Base-by-base conservation (phyloP, 495 filamentous ascomycete species). In the Penicillium atrosanguineum region DNA sequence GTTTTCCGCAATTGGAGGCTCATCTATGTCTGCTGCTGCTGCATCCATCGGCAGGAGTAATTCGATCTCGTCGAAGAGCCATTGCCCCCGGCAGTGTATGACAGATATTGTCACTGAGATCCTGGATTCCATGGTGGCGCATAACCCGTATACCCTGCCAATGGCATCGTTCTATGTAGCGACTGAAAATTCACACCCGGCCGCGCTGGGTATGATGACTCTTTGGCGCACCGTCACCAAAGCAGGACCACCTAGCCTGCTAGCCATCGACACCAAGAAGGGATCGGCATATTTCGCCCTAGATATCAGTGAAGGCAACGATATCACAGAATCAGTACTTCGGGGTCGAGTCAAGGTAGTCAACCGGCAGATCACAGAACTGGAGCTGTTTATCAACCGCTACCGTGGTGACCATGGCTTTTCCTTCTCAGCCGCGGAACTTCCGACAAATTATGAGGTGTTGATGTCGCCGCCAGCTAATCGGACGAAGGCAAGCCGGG, bases 401-500 rank as follows among this genome's bases (percentile, higher is more conserved):
- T 29, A 44, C 23, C 53, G 53, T 20, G 53, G 53, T 3, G 53
- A 55, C 18, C 46, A 55, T 31, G 53, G 53, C 29, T 55, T 55
- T 37, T 55, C 46, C 16, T 55, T 45, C 16, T 49, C 46, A 7
- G 40, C 46, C 7, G 16, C 25, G 8, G 46, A 55, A 19, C 53
- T 55, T 49, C 21, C 40, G 7, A 7, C 46, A 6, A 55, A 55
- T 21, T 49, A 55, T 15, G 18, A 11, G 11, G 16, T 11, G n/a
- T 28, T 49, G 23, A 55, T 55, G 46, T 26, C 12, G 2, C 46
- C 53, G 1, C 53, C 53, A 7, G 20, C 46, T n/a, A n/a, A n/a
- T n/a, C n/a, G n/a, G n/a, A n/a, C n/a, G n/a, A n/a, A n/a, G n/a
- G n/a, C n/a, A n/a, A n/a, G n/a, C n/a, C n/a, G n/a, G n/a, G n/a